phyloP scores from a whole-genome alignment of 345 rosid genomes.

The Excoecaria agallocha region DNA sequence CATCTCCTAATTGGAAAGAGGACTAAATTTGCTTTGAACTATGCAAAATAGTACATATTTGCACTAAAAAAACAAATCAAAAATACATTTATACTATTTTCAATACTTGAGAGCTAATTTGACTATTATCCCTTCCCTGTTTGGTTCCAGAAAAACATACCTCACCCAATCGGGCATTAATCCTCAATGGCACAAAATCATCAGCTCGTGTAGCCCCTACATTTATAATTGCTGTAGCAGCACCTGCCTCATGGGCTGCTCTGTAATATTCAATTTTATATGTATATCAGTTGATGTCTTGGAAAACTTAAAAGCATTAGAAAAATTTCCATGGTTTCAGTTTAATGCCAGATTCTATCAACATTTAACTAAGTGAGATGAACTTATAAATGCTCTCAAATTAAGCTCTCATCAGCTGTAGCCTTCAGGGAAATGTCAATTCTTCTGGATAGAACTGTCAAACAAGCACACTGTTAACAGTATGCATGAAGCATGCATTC shows the following conservation, averaged over 20 bases:
- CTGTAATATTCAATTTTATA: constrained; percentile 37
- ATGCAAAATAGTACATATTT: no score
- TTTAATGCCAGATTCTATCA: neutral
- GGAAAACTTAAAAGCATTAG: neutral
- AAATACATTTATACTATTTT: no score
- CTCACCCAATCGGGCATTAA: constrained; percentile 82
- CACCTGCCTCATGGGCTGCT: constrained; percentile 85
- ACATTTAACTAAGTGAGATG: no score
- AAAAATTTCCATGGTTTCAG: neutral
- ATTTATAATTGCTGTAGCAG: constrained; percentile 78
- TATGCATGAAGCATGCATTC: neutral
- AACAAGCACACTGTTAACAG: neutral
- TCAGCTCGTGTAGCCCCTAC: constrained; percentile 80
- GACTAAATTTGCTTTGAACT: no score
- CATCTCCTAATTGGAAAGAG: no score
- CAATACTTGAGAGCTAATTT: no score
- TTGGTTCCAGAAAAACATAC: constrained; percentile 31
- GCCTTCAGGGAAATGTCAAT: neutral
- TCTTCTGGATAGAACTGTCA: neutral
- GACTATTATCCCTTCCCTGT: no score
- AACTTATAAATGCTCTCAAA: no score
- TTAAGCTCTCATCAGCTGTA: no score
- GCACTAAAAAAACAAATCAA: no score
- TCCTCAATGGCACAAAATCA: constrained; percentile 68
- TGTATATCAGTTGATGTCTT: constrained; percentile 15